Evolutionary conservation across 2,329 filamentous ascomycete species (phyloP).

Genomic region (Alternaria sp.): DNA sequence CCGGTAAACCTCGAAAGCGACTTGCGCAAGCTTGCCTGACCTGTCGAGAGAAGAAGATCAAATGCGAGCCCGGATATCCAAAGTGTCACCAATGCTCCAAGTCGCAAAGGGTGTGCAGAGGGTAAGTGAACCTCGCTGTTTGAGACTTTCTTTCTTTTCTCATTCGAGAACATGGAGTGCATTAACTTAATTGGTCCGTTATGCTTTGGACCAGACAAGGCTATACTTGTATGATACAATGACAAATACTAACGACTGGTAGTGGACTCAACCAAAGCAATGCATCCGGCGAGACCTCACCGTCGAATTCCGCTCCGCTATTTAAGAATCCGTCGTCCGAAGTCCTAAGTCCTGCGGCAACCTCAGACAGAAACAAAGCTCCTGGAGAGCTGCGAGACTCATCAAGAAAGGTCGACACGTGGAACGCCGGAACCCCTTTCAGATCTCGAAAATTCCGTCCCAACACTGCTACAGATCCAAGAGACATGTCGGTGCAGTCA

Average conservation of each 20-base stretch:
- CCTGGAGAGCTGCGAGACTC: slow-evolving; percentile 42
- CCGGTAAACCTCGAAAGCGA: slow-evolving; percentile 89
- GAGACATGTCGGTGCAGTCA: slow-evolving; percentile 47
- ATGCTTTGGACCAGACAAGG: slow-evolving; percentile 14
- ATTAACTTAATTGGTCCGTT: slow-evolving; percentile 30
- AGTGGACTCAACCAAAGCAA: slow-evolving; percentile 46
- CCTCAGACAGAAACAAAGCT: slow-evolving; percentile 40
- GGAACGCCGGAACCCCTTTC: slow-evolving; percentile 37
- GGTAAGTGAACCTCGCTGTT: slow-evolving; percentile 49
- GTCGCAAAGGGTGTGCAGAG: slow-evolving; percentile 83
- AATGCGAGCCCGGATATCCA: slow-evolving; percentile 87
- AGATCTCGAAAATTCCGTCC: slow-evolving; percentile 39
- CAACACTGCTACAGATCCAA: slow-evolving; percentile 29
- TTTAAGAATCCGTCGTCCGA: slow-evolving; percentile 45
- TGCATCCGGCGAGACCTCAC: slow-evolving; percentile 45
- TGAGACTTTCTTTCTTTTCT: neutral
- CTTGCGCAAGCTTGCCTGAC: slow-evolving; percentile 92
- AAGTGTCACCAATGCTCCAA: slow-evolving; percentile 93
- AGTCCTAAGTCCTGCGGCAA: slow-evolving; percentile 39
- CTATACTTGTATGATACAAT: slow-evolving; percentile 30
- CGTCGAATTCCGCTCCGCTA: slow-evolving; percentile 39
- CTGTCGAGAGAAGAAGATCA: slow-evolving; percentile 97
- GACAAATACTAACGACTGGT: slow-evolving; percentile 44
- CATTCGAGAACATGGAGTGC: slow-evolving; percentile 22
- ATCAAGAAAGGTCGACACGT: slow-evolving; percentile 37